Evolutionary conservation across 1,284 basidiomycete species (phyloP).

Genomic region (Tilletia walkeri): DNA sequence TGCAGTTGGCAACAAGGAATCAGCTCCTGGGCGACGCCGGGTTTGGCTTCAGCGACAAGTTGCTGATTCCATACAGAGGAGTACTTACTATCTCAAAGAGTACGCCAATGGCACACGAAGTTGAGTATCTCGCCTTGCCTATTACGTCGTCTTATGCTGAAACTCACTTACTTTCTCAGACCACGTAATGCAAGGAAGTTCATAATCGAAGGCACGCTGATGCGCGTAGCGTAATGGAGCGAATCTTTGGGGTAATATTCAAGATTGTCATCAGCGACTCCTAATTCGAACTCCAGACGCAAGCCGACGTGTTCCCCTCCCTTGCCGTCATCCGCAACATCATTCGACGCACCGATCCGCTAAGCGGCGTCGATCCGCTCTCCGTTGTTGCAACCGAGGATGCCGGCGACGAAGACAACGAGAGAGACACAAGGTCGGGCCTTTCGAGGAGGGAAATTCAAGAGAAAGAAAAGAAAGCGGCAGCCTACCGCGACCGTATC

Average conservation of each 20-base stretch:
- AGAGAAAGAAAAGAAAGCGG: not conserved
- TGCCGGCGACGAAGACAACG: too few species aligned
- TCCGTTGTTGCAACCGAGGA: too few species aligned
- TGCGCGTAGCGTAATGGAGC: not conserved
- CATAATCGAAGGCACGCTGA: not conserved
- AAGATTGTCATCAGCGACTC: too few species aligned
- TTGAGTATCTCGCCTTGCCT: not conserved
- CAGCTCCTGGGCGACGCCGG: too few species aligned
- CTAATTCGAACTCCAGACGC: not conserved
- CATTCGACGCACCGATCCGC: too few species aligned
- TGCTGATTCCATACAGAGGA: constrained; percentile 47
- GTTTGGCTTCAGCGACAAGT: constrained; percentile 32
- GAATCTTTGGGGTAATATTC: not conserved
- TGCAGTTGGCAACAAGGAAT: constrained; percentile 18
- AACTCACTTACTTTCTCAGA: not conserved
- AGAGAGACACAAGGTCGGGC: too few species aligned
- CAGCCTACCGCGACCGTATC: not conserved
- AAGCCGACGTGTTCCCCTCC: not conserved
- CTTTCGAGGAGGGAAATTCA: too few species aligned
- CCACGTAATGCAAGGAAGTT: not conserved
- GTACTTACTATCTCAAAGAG: constrained; percentile 32
- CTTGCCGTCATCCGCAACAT: not conserved
- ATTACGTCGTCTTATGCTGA: not conserved
- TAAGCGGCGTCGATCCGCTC: too few species aligned
- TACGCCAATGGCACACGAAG: not conserved